Evolutionary conservation across 306 rosid genomes (phyloP), one percentile per base, ranked within the genome.

Genomic region (Cicer bijugum): DNA sequence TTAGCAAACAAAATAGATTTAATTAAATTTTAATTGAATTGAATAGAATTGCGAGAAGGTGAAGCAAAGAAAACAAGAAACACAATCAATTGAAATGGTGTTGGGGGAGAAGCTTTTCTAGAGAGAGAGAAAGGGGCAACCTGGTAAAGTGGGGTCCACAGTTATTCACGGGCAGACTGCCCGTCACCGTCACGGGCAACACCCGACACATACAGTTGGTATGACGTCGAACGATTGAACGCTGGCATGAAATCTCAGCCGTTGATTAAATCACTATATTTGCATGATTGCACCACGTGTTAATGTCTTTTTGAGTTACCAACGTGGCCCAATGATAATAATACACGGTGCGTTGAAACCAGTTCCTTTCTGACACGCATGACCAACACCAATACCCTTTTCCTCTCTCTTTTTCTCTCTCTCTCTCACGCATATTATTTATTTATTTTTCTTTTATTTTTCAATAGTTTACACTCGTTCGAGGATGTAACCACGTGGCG

Each of bases 121-220:
- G 68, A 12, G 78, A 9, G 39, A 9, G 20, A 8, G 43, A 6
- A 48, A 28, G 33, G 33, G 33, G 33, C 33, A 11, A 19, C 38
- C n/a, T 12, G 48, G 60, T 79, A 12, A 67, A 80, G 75, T 82
- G 83, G 89, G 95, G 91, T 81, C 91, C 93, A 73, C 93, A 73
- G 10, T 73, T 62, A 77, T 66, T 69, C 68, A 77, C 81, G 90
- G 95, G 91, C 84, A 88, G 81, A 43, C 83, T 85, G 86, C 91
- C 96, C 93, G 86, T 86, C 90, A 81, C 84, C 77, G 82, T 85
- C 97, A 63, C 85, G 92, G 95, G 97, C 92, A 89, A 72, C 78
- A 84, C 77, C 82, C 84, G 79, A 86, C 87, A 84, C 51, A 45
- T 78, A 80, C 89, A 91, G 95, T 80, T 91, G 92, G 88, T 82